Percentiles rank a stretch among this genome's conserved stretches.
Evolutionary conservation across 2,329 filamentous ascomycete genomes (phyloP).

Genomic region (Nothopassalora personata): DNA sequence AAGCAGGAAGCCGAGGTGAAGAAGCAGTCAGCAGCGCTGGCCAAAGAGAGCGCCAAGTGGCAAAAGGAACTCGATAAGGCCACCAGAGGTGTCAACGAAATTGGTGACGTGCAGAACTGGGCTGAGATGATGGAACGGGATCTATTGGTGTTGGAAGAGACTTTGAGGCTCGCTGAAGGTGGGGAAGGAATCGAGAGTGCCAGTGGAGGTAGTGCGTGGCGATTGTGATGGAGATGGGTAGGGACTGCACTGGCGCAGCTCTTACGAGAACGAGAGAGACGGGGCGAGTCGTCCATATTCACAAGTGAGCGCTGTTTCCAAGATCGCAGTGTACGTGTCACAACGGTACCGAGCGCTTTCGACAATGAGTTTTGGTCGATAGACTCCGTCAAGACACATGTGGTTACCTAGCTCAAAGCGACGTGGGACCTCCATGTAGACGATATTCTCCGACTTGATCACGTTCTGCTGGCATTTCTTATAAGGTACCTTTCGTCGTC

Average conservation of each 20-base stretch:
- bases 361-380: not conserved
- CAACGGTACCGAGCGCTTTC: not conserved
- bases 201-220: conserved; percentile 30
- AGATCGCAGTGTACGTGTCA: too few species aligned
- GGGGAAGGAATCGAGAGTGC: conserved; percentile 24
- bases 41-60: conserved; percentile 60
- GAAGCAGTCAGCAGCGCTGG: conserved; percentile 52
- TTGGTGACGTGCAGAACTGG: conserved; percentile 82
- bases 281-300: not conserved
- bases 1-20: conserved; percentile 51
- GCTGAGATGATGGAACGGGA: conserved; percentile 65
- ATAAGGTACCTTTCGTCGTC: too few species aligned
- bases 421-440: too few species aligned
- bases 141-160: conserved; percentile 35
- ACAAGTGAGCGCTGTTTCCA: not conserved
- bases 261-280: not conserved
- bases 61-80: conserved; percentile 59
- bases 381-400: not conserved
- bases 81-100: conserved; percentile 64
- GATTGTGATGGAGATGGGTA: not conserved
- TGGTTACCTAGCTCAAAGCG: too few species aligned
- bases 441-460: too few species aligned
- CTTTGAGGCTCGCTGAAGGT: conserved; percentile 32
- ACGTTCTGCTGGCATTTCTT: too few species aligned
- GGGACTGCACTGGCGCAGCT: not conserved